Evolutionary conservation across 176 grass and related monocot species (phyloP), one percentile per base, ranked within the genome.

Genomic region (Oryza rufipogon): DNA sequence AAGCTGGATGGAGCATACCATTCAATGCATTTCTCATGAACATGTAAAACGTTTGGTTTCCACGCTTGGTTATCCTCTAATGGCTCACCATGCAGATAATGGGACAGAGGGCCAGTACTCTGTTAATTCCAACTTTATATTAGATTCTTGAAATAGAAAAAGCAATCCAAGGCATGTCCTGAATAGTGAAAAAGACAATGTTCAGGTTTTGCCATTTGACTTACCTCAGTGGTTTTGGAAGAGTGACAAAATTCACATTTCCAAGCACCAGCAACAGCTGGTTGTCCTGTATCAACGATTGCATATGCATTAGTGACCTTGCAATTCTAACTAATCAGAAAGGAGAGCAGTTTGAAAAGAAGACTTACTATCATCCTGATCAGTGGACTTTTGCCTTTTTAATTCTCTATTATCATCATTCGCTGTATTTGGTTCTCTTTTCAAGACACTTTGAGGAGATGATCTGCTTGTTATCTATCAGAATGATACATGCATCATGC

Each of bases 11-110:
- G 22, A 79, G 30, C 51, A 38, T 93, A 95, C 96, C 96, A 98
- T 95, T 98, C 93, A 83, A 93, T 86, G 44, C 96, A 98, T 92
- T 92, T 98, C 68, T 98, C 91, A 74, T 98, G 96, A 6, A 91
- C 91, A 87, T 98, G 93, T 28, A 89, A 73, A 85, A 91, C 88
- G 51, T 88, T 87, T n/a, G 86, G 80, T 84, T 90, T 91, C 78
- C 70, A 94, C 15, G 93, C 91, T 92, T 88, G 84, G 45, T 81
- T 71, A 75, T 83, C 83, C 54, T 58, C 36, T 76, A 98, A n/a
- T 84, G 83, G 93, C 28, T 80, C 45, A 52, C 91, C 91, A 26
- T 89, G 36, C 42, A 92, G 74, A 90, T 92, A 95, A 86, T 95
- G 93, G 9, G 70, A 84, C 48, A 98, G 75, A 60, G 91, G 89